Conservation (phyloP, 2,329 filamentous ascomycete genomes). For the Grosmannia penicillata region DNA sequence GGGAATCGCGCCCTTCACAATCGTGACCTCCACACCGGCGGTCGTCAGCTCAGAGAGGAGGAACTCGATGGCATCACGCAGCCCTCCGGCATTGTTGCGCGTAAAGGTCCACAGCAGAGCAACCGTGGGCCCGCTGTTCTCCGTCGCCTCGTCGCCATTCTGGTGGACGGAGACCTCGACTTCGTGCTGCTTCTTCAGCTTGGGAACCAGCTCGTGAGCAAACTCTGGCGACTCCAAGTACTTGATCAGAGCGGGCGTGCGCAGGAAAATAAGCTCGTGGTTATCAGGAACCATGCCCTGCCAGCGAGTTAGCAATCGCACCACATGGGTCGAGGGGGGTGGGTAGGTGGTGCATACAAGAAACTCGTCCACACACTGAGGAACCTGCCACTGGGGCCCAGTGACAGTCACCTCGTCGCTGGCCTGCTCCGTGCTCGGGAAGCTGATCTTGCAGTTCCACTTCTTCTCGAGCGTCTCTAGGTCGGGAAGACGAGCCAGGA, state of each 20-base stretch:
- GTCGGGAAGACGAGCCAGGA: slow-evolving; percentile 74
- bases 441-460: slow-evolving; percentile 99
- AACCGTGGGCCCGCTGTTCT: slow-evolving; percentile 41
- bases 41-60: slow-evolving; percentile 74
- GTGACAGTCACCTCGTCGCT: slow-evolving; percentile 94
- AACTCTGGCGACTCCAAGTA: slow-evolving; percentile 77
- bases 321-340: too few relatives aligned
- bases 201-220: slow-evolving; percentile 61
- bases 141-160: slow-evolving; percentile 41
- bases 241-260: slow-evolving; percentile 59
- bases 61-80: slow-evolving; percentile 93
- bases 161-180: slow-evolving; percentile 69
- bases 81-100: slow-evolving; percentile 87
- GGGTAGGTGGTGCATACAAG: slow-evolving; percentile 33
- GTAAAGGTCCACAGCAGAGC: slow-evolving; percentile 72
- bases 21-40: slow-evolving; percentile 72
- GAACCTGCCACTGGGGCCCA: slow-evolving; percentile 95
- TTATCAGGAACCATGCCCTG: slow-evolving; percentile 94
- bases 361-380: slow-evolving; percentile 90
- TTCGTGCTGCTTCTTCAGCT: slow-evolving; percentile 82
- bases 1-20: slow-evolving; percentile 87
- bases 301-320: slow-evolving; percentile 1
- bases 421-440: slow-evolving; percentile 92
- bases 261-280: slow-evolving; percentile 77
- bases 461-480: slow-evolving; percentile 96